Percentiles rank a stretch among this genome's conserved stretches.
These are phyloP conservation scores for Ocimum tenuiflorum DNA, from an alignment of 257 asterid genomes.

Conservation along the genomic window DNA sequence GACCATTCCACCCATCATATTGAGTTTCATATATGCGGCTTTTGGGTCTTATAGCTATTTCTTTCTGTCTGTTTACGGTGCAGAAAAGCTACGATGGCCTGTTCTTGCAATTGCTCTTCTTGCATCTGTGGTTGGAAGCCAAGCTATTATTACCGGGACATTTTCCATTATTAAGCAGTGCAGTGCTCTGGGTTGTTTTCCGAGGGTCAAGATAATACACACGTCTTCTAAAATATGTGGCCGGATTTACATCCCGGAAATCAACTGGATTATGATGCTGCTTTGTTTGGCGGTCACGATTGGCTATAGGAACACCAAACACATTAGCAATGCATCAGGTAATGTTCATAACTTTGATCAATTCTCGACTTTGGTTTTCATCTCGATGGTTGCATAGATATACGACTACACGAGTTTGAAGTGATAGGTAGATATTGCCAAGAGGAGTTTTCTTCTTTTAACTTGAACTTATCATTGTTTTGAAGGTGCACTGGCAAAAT, in stretches of 20 bases:
- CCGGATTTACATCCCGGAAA: slow-evolving; percentile 85
- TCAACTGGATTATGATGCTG: slow-evolving; percentile 87
- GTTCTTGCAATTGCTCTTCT: slow-evolving; percentile 90
- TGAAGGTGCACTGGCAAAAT: no score
- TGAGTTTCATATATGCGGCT: background rate
- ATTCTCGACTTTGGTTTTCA: background rate
- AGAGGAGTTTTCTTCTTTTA: no score
- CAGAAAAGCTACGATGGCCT: slow-evolving; percentile 78
- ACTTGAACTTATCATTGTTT: background rate
- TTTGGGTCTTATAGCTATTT: background rate
- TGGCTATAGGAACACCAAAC: slow-evolving; percentile 84
- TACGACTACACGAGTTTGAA: no score
- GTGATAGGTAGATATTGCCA: no score
- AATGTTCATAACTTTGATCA: background rate
- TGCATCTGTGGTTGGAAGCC: slow-evolving; percentile 98
- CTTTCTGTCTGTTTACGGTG: background rate
- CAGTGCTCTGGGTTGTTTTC: slow-evolving; percentile 86
- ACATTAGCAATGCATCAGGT: slow-evolving; percentile 97
- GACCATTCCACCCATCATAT: background rate
- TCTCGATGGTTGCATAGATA: no score
- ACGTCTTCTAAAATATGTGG: slow-evolving; percentile 78
- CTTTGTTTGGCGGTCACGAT: slow-evolving; percentile 83
- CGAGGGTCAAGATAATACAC: slow-evolving; percentile 71
- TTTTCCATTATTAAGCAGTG: slow-evolving; percentile 93
- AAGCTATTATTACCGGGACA: slow-evolving; percentile 85